Base-by-base conservation (phyloP, 208 protist species). In the Angomonas desouzai region DNA sequence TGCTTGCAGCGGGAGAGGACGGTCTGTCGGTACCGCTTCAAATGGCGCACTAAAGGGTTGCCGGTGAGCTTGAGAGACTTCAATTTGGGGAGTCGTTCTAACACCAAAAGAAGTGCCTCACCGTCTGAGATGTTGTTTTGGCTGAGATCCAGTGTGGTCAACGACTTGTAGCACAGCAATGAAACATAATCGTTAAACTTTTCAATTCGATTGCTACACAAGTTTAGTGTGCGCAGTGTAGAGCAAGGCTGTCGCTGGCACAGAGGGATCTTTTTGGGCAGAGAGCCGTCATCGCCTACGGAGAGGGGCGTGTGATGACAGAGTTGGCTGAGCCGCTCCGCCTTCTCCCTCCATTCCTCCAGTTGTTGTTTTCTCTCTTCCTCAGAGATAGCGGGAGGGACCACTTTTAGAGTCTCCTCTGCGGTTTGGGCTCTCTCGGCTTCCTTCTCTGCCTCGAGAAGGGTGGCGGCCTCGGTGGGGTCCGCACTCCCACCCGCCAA, bases 131-230 rank as follows among this genome's bases (percentile, higher is more conserved):
- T 82, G 51, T 84, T 58, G 71, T 98, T 98, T 55, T 91, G 62
- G 38, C 89, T 92, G n/a, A 98, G 74, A 70, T 98, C 94, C 3
- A 98, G 73, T 20, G 86, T 69, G 9, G 77, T 66, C 11, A 97
- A 63, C n/a, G 79, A 64, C 58, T 84, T 76, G 71, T 77, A 84
- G 55, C 72, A 89, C 27, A 93, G 68, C 18, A 98, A 68, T 18
- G 72, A 72, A 13, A 80, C 30, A 20, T 91, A 59, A 62, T 85
- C 85, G 10, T 81, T 70, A 18, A 79, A 79, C 16, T 13, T 61
- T 4, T 68, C 38, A n/a, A 98, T 25, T 25, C 75, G 76, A 62
- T 98, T 98, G 48, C 72, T 63, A 18, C 75, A 60, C 16, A 97
- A 56, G 48, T 96, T 87, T 1, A 98, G 66, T 22, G 79, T 86